Conservation (phyloP, 805 yeast genomes). For the Priceomyces carsonii region DNA sequence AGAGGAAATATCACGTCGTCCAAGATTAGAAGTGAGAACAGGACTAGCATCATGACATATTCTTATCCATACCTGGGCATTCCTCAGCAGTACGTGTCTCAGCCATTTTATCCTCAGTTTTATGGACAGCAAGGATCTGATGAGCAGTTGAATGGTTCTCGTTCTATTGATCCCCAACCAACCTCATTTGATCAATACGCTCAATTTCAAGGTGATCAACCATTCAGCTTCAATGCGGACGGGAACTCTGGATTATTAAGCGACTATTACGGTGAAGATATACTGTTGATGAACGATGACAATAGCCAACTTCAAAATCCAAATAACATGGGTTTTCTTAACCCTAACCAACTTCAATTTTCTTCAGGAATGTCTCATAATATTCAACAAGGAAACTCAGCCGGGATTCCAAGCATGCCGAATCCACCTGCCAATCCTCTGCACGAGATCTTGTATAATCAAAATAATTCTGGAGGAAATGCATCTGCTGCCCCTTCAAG, state of each 20-base stretch:
- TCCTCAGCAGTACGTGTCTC: slow-evolving; percentile 38
- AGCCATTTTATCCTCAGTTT: slow-evolving; percentile 37
- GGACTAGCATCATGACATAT: slow-evolving; percentile 38
- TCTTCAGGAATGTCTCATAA: slow-evolving; percentile 3
- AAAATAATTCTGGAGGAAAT: slow-evolving; percentile 8
- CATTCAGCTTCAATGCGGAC: slow-evolving; percentile 14
- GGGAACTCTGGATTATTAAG: slow-evolving; percentile 12
- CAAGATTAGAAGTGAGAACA: too few species aligned
- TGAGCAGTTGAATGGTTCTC: slow-evolving; percentile 14
- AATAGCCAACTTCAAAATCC: slow-evolving; percentile 7
- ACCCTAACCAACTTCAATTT: slow-evolving; percentile 9
- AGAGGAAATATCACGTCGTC: too few species aligned
- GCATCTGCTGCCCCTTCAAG: slow-evolving; percentile 60
- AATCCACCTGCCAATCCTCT: slow-evolving; percentile 8
- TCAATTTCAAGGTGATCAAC: slow-evolving; percentile 18
- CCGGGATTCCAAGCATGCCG: slow-evolving; percentile 1
- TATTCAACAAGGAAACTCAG: slow-evolving; percentile 4
- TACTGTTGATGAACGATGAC: slow-evolving; percentile 16
- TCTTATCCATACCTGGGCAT: slow-evolving; percentile 42
- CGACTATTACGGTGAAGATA: slow-evolving; percentile 26
- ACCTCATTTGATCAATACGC: slow-evolving; percentile 19
- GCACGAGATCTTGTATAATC: slow-evolving; percentile 8
- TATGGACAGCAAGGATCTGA: slow-evolving; percentile 16
- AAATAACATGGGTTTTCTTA: slow-evolving; percentile 9
- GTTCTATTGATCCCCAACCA: slow-evolving; percentile 15